Base-by-base conservation (phyloP, 2,329 filamentous ascomycete species). In the Truncatella angustata region DNA sequence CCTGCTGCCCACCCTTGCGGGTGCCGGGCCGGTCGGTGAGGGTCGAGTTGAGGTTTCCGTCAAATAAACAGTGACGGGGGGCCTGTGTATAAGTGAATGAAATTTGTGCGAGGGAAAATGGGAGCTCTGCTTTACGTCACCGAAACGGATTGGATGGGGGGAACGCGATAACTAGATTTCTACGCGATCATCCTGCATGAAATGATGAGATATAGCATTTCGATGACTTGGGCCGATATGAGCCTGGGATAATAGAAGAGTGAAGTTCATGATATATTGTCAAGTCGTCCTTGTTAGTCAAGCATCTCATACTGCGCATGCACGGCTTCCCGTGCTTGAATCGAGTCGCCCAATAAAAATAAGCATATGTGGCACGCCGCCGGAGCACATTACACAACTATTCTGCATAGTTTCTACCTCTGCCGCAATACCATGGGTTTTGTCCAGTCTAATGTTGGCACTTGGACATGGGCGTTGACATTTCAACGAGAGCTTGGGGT, bases 31-130 rank as follows among this genome's bases (percentile, higher is more conserved):
- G 54, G 82, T 85, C 56, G 90, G 90, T 63, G 90, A 95, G 78
- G 90, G 90, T 63, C 86, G 91, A 79, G 91, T 96, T 55, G 91
- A 96, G 81, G 91, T 96, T 56, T 63, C 65, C 64, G 84, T 86
- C 72, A 81, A 94, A 72, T 90, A 79, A 58, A 23, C 40, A 63
- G 54, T 9, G 21, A 18, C 16, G 18, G 24, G 21, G 11, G 11
- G 11, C n/a, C 21, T 36, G 55, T 37, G 18, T 49, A 9, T 34
- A 28, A 37, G 43, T 34, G 42, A 47, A 49, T 54, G 52, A 54
- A 60, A 57, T 58, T 50, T 62, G 59, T 50, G 48, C 56, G 48
- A 50, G 24, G 42, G 52, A 49, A 49, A 54, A 45, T 24, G 49
- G 37, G 40, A 51, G 30, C 49, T 51, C 32, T 51, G 39, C 49